These are phyloP conservation scores for Cladophialophora chaetospira DNA, from an alignment of 2,329 filamentous ascomycete species.

Conservation along the genomic window DNA sequence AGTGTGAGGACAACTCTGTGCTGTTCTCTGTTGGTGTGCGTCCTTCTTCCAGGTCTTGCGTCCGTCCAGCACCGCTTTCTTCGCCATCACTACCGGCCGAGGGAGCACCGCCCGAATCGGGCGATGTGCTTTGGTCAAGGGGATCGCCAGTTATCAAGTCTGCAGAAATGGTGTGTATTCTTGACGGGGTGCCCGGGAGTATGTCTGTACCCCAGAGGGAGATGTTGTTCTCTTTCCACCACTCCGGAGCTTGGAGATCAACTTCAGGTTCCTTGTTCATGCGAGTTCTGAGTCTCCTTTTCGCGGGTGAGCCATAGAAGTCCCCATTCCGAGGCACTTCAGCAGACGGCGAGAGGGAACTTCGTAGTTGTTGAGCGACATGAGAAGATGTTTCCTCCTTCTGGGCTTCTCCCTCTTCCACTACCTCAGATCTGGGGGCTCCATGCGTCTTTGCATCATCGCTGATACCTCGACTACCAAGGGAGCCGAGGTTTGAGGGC, in stretches of 20 bases:
- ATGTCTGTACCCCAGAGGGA: slow-evolving; percentile 12
- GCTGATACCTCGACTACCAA: slow-evolving; percentile 5
- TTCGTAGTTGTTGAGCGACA: slow-evolving; percentile 3
- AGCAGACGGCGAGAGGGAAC: slow-evolving; percentile 5
- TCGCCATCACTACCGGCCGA: slow-evolving; percentile 1
- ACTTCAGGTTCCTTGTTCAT: slow-evolving; percentile 16
- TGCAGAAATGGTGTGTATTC: slow-evolving; percentile 20
- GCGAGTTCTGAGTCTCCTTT: slow-evolving; percentile 26
- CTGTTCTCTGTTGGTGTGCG: neutral
- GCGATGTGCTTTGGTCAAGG: slow-evolving; percentile 11
- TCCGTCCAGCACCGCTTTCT: neutral
- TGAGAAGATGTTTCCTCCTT: slow-evolving; percentile 5
- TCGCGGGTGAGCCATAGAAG: slow-evolving; percentile 27
- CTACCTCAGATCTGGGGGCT: slow-evolving; percentile 13
- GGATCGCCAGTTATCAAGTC: slow-evolving; percentile 23
- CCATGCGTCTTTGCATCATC: slow-evolving; percentile 13
- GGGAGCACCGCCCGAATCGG: slow-evolving; percentile 6
- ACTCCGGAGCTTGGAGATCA: slow-evolving; percentile 22
- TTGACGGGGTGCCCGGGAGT: slow-evolving; percentile 12
- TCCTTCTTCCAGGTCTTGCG: neutral
- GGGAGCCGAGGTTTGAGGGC: slow-evolving; percentile 15
- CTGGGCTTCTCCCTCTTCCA: slow-evolving; percentile 4
- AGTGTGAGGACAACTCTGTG: neutral
- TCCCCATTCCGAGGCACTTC: slow-evolving; percentile 1
- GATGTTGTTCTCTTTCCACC: slow-evolving; percentile 29